Evolutionary conservation across 371 early-diverging fungal species (phyloP), one percentile per base, ranked within the genome.

Genomic region (Mucor lusitanicus): DNA sequence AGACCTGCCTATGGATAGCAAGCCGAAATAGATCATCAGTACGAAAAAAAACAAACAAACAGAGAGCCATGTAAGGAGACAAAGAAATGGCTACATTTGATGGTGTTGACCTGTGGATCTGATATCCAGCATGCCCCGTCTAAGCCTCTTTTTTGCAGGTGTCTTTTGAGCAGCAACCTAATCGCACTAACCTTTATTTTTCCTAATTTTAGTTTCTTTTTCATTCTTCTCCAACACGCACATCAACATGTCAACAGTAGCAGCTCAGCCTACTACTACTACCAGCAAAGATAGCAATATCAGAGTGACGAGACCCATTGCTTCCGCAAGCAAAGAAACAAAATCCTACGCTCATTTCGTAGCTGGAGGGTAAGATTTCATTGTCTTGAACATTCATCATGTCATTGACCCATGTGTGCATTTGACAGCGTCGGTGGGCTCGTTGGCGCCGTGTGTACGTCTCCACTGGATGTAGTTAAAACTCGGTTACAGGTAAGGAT

Each of bases 381-480:
- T 25, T 56, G 9, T 56, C 7, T 32, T n/a, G 28, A 12, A 19
- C 21, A 25, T 3, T 6, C 32, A 56, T 9, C n/a, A n/a, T 32
- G n/a, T 33, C n/a, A 33, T 19, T 32, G 32, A 56, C 17, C 11
- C 27, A 12, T 15, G 1, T 27, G 5, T 15, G 5, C 23, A 15
- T 56, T 32, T 56, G 33, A 27, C 71, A 86, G 84, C 56, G 72
- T 89, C 3, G 92, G 90, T 54, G 91, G 90, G 2, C 72, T 85
- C 80, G 81, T 88, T n/a, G 95, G 95, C 33, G 95, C 96, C 15
- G 76, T 92, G 6, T 83, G 89, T 28, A 95, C 95, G 8, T 94
- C 94, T 37, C 97, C 97, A 8, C 76, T 96, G 32, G 97, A 96
- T 69, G 95, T 96, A 11, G 91, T 95, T 30, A 94, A 94, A 68